These are phyloP conservation scores for Phytophthora macrochlamydospora DNA, from an alignment of 352 stramenopile genomes.

Conservation along the genomic window DNA sequence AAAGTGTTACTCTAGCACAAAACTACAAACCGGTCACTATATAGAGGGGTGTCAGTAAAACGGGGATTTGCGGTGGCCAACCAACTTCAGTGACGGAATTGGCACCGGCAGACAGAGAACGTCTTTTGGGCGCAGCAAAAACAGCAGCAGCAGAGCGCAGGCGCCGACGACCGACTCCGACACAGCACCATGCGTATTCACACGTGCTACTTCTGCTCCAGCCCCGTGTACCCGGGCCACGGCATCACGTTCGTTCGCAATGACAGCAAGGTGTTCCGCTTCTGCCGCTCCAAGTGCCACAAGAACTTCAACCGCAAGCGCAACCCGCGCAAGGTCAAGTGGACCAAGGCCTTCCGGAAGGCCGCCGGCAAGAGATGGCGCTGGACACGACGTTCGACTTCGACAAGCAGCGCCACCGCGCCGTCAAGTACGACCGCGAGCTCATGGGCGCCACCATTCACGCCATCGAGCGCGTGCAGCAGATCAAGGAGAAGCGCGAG, in stretches of 20 bases:
- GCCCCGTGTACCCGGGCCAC: constrained; percentile 99
- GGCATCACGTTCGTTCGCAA: constrained; percentile 99
- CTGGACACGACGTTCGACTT: constrained; percentile 99
- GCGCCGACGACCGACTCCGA: constrained; percentile 9
- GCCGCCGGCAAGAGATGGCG: constrained; percentile 98
- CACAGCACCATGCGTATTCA: constrained; percentile 94
- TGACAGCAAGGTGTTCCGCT: constrained; percentile 99
- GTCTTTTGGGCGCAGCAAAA: constrained; percentile 6
- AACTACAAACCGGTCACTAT: no score
- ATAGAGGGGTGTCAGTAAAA: no score
- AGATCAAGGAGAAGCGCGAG: constrained; percentile 98
- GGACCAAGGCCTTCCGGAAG: constrained; percentile 99
- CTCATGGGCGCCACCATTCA: constrained; percentile 98
- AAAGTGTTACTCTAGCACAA: no score
- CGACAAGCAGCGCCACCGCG: constrained; percentile 98
- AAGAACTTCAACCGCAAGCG: constrained; percentile 99
- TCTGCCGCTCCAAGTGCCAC: constrained; percentile 99
- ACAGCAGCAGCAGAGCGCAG: constrained; percentile 23
- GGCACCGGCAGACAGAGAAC: neutral
- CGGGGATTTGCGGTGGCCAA: neutral
- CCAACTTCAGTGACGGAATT: neutral
- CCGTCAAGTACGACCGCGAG: constrained; percentile 99
- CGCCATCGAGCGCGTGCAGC: constrained; percentile 97
- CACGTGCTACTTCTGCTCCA: constrained; percentile 99
- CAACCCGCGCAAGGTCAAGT: constrained; percentile 99